phyloP scores from a whole-genome alignment of 1,284 basidiomycete species.

The Fomes fomentarius region DNA sequence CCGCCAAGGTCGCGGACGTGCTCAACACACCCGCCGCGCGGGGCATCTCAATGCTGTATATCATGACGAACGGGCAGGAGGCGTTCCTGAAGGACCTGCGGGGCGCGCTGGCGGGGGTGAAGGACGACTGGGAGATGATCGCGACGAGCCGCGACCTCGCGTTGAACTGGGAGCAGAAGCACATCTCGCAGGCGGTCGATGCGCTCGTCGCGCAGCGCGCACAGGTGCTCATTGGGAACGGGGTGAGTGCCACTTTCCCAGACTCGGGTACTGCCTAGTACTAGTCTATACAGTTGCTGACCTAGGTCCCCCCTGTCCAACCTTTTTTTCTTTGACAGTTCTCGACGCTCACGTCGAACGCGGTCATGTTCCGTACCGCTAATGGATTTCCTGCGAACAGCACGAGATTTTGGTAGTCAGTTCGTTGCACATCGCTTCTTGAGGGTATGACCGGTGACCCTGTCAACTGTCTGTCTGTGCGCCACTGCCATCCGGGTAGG shows the following conservation, averaged over 20 bases:
- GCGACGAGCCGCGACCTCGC: slow-evolving; percentile 40
- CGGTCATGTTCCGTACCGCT: slow-evolving; percentile 56
- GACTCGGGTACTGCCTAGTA: too few relatives aligned
- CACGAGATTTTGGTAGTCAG: slow-evolving; percentile 32
- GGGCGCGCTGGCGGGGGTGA: slow-evolving; percentile 35
- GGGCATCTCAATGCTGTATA: slow-evolving; percentile 50
- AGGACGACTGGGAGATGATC: slow-evolving; percentile 28
- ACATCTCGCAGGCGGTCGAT: slow-evolving; percentile 43
- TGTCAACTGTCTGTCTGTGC: too few relatives aligned
- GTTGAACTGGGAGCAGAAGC: slow-evolving; percentile 41
- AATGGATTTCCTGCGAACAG: slow-evolving; percentile 27
- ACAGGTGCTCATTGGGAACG: slow-evolving; percentile 50
- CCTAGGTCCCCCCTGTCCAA: too few relatives aligned
- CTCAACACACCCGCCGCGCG: too few relatives aligned
- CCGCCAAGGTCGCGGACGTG: slow-evolving; percentile 44
- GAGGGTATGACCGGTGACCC: too few relatives aligned
- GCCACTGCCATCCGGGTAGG: too few relatives aligned
- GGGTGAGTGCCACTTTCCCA: slow-evolving; percentile 29
- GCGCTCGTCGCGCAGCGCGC: slow-evolving; percentile 48
- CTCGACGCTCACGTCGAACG: slow-evolving; percentile 59
- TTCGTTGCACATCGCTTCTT: too few relatives aligned
- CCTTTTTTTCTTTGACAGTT: too few relatives aligned
- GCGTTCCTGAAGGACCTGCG: slow-evolving; percentile 46
- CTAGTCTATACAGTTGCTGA: too few relatives aligned
- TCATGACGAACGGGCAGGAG: slow-evolving; percentile 57